phyloP scores from a whole-genome alignment of 352 stramenopile species.

The Phytophthora sp. region DNA sequence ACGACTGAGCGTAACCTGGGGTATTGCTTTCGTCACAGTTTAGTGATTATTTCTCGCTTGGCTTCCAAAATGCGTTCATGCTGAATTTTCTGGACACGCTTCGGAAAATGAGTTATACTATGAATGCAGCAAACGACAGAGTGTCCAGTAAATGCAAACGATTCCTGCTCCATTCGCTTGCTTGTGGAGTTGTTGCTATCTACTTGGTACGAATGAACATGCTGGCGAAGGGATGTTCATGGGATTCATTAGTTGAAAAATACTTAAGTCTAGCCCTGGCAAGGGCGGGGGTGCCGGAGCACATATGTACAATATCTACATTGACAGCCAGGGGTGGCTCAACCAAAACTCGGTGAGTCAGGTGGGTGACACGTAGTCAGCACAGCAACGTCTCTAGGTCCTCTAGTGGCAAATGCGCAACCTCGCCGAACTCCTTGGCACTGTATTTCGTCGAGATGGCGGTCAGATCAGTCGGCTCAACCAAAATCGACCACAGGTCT shows the following conservation, averaged over 20 bases:
- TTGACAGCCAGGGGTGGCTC: slow-evolving; percentile 19
- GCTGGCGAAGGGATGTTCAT: neutral
- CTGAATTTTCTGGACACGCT: slow-evolving; percentile 10
- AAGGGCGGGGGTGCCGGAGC: neutral
- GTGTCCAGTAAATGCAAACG: slow-evolving; percentile 17
- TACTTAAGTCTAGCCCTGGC: slow-evolving; percentile 27
- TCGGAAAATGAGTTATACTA: neutral
- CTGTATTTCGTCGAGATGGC: slow-evolving; percentile 56
- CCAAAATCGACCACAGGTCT: slow-evolving; percentile 42
- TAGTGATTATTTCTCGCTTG: too few species aligned
- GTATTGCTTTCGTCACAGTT: too few species aligned
- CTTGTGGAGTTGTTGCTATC: neutral
- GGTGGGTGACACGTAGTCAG: slow-evolving; percentile 13
- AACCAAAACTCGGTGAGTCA: slow-evolving; percentile 18
- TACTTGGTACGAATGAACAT: neutral
- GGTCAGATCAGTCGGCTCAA: slow-evolving; percentile 42
- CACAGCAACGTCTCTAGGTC: slow-evolving; percentile 36
- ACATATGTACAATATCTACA: slow-evolving; percentile 37
- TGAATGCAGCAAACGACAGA: slow-evolving; percentile 1
- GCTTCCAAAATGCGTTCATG: too few species aligned
- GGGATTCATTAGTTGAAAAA: slow-evolving; percentile 35
- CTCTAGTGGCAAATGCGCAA: slow-evolving; percentile 41
- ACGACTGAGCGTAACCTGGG: too few species aligned
- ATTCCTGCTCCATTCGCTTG: slow-evolving; percentile 1
- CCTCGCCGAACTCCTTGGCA: slow-evolving; percentile 38